Evolutionary conservation across 2,329 filamentous ascomycete genomes (phyloP), one percentile per base, ranked within the genome.

Genomic region (Aspergillus fumigatiaffinis): DNA sequence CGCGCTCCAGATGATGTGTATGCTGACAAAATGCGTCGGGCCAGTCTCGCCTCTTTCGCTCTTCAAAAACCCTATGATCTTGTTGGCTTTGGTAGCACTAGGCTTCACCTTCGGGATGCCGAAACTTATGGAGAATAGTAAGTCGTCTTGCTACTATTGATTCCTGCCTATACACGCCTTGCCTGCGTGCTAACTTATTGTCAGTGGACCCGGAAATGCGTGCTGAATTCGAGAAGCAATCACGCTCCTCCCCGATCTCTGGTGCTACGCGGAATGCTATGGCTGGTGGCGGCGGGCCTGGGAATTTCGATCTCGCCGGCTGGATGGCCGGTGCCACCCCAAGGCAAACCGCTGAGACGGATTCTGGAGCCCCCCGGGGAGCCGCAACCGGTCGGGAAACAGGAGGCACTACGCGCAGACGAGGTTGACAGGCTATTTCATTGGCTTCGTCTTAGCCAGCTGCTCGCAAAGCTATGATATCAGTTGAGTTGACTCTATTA

Each of bases 181-280:
- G 1, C 25, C 21, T 26, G 42, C 25, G 6, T 20, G n/a, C 9
- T 57, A 38, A 44, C 46, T 50, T 49, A 49, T 21, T 21, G 28
- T 49, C 68, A 97, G 92, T 99, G 92, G 94, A 97, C 72, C 91
- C 91, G n/a, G 94, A 99, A 75, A 89, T 91, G 77, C 87, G 87
- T 67, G 91, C 90, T 67, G 94, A 97, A 73, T 96, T 94, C 71
- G 92, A 97, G 73, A 90, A 91, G 68, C 88, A 91, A 69, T 91
- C 94, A 74, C 91, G 92, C 77, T 84, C 85, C 61, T 87, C 85
- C 63, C 85, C 89, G 1, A 79, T 92, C 64, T 82, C 81, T 60
- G 80, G 84, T 70, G 66, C 85, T 66, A 79, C 85, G 55, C 72
- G 77, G 47, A 79, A 80, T 7, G 89, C 85, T 69, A 77, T 89